Conservation (phyloP, 345 rosid genomes). For the Eucalyptus cloeziana region DNA sequence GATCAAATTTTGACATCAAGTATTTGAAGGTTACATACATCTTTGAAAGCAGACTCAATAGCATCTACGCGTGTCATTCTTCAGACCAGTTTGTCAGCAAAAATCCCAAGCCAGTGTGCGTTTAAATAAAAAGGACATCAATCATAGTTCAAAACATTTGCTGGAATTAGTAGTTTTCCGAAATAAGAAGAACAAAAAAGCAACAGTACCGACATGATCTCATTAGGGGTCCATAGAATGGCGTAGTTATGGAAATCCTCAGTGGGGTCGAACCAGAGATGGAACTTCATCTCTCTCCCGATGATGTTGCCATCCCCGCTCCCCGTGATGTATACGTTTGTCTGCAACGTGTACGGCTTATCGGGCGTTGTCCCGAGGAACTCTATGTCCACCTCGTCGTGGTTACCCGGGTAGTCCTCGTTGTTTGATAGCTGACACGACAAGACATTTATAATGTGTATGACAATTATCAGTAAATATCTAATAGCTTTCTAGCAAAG, state of each 20-base stretch:
- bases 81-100: background rate
- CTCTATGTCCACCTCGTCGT: conserved; percentile 87
- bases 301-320: conserved; percentile 75
- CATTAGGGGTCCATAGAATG: conserved; percentile 50
- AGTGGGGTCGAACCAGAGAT: conserved; percentile 92
- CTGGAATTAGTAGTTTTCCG: background rate
- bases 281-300: conserved; percentile 78
- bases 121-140: background rate
- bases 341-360: conserved; percentile 81
- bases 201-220: conserved; percentile 47
- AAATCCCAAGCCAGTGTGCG: background rate
- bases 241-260: conserved; percentile 75
- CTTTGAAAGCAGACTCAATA: background rate
- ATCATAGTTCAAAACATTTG: background rate
- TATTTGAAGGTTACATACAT: background rate
- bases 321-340: conserved; percentile 79
- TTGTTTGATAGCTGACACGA: conserved; percentile 66
- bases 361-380: conserved; percentile 72
- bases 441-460: background rate
- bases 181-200: background rate
- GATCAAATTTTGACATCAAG: background rate
- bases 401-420: conserved; percentile 73
- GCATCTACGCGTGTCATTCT: background rate
- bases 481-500: background rate
- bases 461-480: background rate